A percentile compares a stretch with the other conserved stretches of the same genome.
Conservation (phyloP, 2,329 filamentous ascomycete species). For the Trichoderma sp. region DNA sequence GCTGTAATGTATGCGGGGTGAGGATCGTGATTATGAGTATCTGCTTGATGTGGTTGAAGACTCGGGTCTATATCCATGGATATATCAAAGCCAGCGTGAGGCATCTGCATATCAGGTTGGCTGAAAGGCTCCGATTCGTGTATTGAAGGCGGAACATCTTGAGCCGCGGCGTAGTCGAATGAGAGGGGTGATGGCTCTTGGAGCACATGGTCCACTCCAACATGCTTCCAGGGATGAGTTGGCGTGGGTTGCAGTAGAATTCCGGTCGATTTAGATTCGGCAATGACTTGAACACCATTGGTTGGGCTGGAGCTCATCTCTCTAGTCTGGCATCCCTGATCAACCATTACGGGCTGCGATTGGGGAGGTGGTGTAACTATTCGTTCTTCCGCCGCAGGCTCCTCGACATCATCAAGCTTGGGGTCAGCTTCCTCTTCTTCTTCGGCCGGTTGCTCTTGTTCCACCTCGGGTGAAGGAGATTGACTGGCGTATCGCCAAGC, state of each 20-base stretch:
- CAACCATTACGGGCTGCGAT: conserved; percentile 32
- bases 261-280: conserved; percentile 25
- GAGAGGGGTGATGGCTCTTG: conserved; percentile 21
- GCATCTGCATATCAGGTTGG: not conserved
- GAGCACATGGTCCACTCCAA: not conserved
- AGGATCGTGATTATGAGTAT: not conserved
- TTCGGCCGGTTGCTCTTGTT: conserved; percentile 34
- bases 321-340: conserved; percentile 37
- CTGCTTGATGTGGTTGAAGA: conserved; percentile 16
- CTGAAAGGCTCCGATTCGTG: not conserved
- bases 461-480: conserved; percentile 66
- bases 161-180: conserved; percentile 25
- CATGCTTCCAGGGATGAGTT: conserved; percentile 11
- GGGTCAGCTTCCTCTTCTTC: conserved; percentile 22
- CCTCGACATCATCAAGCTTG: conserved; percentile 15
- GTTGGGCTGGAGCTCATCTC: conserved; percentile 31
- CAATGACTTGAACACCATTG: conserved; percentile 30
- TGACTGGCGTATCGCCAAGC: conserved; percentile 73
- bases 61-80: conserved; percentile 21
- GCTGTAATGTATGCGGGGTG: not conserved
- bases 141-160: conserved; percentile 16
- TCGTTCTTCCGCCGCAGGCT: conserved; percentile 19
- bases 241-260: conserved; percentile 20
- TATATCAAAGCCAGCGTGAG: conserved; percentile 4
- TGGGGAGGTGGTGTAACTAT: conserved; percentile 21